phyloP scores from a whole-genome alignment of 2,329 filamentous ascomycete genomes.

The Hypoxylon sp. region DNA sequence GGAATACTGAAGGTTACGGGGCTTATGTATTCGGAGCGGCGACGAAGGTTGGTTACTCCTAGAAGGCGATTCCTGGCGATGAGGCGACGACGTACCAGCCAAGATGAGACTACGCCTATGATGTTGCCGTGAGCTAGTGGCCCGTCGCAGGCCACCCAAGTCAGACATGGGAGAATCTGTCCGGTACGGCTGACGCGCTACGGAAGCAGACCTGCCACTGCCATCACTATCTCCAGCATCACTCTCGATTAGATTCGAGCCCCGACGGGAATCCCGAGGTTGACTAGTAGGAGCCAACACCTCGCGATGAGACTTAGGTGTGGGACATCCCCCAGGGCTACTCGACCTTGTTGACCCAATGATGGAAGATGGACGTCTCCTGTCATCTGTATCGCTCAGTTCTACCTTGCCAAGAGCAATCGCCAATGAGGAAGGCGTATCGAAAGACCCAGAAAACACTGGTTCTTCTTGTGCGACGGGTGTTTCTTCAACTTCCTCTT shows the following conservation, averaged over 20 bases:
- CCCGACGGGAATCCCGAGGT: slow-evolving; percentile 72
- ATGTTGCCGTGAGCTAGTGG: slow-evolving; percentile 80
- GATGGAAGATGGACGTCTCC: slow-evolving; percentile 62
- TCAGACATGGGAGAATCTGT: slow-evolving; percentile 94
- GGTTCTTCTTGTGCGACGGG: slow-evolving; percentile 60
- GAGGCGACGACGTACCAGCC: slow-evolving; percentile 78
- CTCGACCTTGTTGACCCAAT: slow-evolving; percentile 83
- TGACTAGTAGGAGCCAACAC: slow-evolving; percentile 65
- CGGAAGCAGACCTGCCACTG: slow-evolving; percentile 82
- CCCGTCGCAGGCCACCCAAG: slow-evolving; percentile 76
- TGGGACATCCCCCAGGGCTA: slow-evolving; percentile 90
- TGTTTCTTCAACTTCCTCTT: slow-evolving; percentile 49
- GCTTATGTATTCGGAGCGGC: slow-evolving; percentile 85
- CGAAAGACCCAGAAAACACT: slow-evolving; percentile 66
- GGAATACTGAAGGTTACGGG: slow-evolving; percentile 67
- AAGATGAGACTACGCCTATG: slow-evolving; percentile 89
- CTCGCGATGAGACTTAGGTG: slow-evolving; percentile 82
- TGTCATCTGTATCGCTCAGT: slow-evolving; percentile 52
- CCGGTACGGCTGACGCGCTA: slow-evolving; percentile 72
- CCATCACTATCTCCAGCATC: slow-evolving; percentile 88
- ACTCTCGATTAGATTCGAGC: slow-evolving; percentile 82
- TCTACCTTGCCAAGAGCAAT: slow-evolving; percentile 60
- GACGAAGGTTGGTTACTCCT: slow-evolving; percentile 79
- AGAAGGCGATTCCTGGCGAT: slow-evolving; percentile 88
- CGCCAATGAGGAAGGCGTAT: slow-evolving; percentile 64